Evolutionary conservation across 2,329 filamentous ascomycete species (phyloP).

Genomic region (Sporothrix phasma): DNA sequence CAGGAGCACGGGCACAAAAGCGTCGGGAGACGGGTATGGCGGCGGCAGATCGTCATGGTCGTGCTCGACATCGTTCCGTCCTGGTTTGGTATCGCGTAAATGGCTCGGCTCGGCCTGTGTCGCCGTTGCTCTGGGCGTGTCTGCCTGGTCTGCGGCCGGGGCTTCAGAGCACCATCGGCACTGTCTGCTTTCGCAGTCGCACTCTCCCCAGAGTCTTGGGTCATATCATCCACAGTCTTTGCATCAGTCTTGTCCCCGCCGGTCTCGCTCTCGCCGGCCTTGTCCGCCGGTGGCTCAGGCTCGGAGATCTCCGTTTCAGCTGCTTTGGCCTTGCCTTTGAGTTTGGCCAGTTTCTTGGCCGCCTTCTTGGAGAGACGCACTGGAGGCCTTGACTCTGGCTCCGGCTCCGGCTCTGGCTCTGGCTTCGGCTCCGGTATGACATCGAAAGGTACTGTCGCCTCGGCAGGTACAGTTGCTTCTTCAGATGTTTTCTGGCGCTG

Average conservation of each 20-base stretch:
- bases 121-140: not conserved
- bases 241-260: not conserved
- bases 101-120: not conserved
- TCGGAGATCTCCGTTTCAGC: not conserved
- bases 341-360: slow-evolving; percentile 5
- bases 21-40: slow-evolving; percentile 7
- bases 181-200: not conserved
- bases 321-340: slow-evolving; percentile 7
- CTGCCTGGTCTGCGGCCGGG: not conserved
- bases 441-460: not conserved
- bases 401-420: not conserved
- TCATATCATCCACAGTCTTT: not conserved
- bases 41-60: slow-evolving; percentile 13
- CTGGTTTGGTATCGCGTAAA: not conserved
- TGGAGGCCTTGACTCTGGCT: not conserved
- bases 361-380: not conserved
- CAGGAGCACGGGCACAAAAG: slow-evolving; percentile 1
- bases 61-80: not conserved
- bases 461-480: too few species aligned
- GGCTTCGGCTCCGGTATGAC: not conserved
- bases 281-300: not conserved
- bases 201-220: not conserved
- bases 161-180: not conserved
- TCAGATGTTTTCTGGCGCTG: too few species aligned
- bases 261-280: too few species aligned